Evolutionary conservation across 768 basidiomycete genomes (phyloP).

Genomic region (Hortiboletus campestris): DNA sequence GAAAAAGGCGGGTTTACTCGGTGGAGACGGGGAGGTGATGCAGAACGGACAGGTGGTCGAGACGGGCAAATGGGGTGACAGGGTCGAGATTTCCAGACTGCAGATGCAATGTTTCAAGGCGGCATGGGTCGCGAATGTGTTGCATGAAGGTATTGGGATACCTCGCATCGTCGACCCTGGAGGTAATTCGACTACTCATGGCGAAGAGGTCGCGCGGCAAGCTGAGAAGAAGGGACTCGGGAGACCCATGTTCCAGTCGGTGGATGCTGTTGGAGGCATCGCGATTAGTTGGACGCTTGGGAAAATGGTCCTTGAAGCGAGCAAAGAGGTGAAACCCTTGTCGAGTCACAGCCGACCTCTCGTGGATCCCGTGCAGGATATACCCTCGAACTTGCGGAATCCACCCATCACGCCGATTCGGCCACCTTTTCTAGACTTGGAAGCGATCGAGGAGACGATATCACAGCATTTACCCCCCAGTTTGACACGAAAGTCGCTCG

Average conservation of each 20-base stretch:
- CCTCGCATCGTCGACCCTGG: conserved; percentile 86
- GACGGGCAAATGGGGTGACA: conserved; percentile 64
- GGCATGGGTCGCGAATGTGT: conserved; percentile 94
- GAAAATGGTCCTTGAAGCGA: conserved; percentile 98
- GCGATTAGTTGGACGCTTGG: conserved; percentile 98
- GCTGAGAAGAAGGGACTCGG: conserved; percentile 84
- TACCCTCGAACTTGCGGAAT: conserved; percentile 47
- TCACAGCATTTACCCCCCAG: conserved; percentile 65
- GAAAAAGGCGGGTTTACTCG: conserved; percentile 45
- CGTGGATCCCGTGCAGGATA: conserved; percentile 71
- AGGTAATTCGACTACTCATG: conserved; percentile 70
- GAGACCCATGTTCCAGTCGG: conserved; percentile 82
- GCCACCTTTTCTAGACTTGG: conserved; percentile 58
- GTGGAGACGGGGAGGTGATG: conserved; percentile 66
- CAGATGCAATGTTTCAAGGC: conserved; percentile 99
- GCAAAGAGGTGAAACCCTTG: conserved; percentile 69
- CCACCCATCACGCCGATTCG: conserved; percentile 60
- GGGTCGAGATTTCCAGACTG: conserved; percentile 79
- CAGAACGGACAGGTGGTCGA: conserved; percentile 59
- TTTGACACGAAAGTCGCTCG: conserved; percentile 61
- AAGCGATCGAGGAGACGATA: conserved; percentile 60
- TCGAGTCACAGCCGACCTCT: conserved; percentile 51
- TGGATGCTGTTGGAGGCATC: conserved; percentile 89
- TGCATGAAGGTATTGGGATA: conserved; percentile 95
- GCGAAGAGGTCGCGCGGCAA: conserved; percentile 68